Conservation (phyloP, 164 flowering plant species). For the Warburgia ugandensis region DNA sequence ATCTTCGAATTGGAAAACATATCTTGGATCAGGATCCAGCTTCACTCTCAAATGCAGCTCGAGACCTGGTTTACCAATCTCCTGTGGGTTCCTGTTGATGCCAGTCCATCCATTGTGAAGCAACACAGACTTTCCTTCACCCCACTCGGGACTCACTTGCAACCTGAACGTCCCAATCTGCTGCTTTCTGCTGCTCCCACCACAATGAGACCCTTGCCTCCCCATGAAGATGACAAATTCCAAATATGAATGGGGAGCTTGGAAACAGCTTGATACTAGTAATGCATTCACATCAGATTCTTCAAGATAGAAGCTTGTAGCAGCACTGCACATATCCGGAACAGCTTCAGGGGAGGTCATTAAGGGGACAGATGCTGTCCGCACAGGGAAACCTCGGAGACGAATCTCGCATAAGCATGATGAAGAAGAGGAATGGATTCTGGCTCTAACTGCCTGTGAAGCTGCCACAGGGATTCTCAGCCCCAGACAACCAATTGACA, state of each 20-base stretch:
- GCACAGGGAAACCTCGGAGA: conserved; percentile 76
- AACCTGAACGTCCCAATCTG: conserved; percentile 71
- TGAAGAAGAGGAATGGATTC: conserved; percentile 34
- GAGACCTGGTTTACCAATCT: conserved; percentile 42
- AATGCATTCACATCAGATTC: conserved; percentile 66
- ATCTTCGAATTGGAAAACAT: conserved; percentile 85
- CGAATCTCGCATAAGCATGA: conserved; percentile 71
- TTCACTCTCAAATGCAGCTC: conserved; percentile 82
- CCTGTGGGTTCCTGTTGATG: conserved; percentile 57
- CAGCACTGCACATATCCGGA: conserved; percentile 47
- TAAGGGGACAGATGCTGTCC: conserved; percentile 56
- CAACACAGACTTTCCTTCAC: conserved; percentile 58
- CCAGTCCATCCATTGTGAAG: conserved; percentile 82
- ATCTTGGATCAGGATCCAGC: conserved; percentile 96
- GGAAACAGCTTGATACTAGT: conserved; percentile 60
- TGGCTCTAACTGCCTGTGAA: conserved; percentile 28
- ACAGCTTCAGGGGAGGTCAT: conserved; percentile 51
- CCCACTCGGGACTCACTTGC: conserved; percentile 81
- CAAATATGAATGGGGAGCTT: conserved; percentile 48
- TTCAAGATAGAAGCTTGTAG: conserved; percentile 79
- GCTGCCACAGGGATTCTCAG: conserved; percentile 48
- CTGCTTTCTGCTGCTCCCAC: conserved; percentile 57
- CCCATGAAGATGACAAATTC: conserved; percentile 61
- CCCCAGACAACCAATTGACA: conserved; percentile 58
- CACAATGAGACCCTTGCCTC: conserved; percentile 62